Base-by-base conservation (phyloP, 495 filamentous ascomycete genomes). In the Thermochaetoides thermophila region DNA sequence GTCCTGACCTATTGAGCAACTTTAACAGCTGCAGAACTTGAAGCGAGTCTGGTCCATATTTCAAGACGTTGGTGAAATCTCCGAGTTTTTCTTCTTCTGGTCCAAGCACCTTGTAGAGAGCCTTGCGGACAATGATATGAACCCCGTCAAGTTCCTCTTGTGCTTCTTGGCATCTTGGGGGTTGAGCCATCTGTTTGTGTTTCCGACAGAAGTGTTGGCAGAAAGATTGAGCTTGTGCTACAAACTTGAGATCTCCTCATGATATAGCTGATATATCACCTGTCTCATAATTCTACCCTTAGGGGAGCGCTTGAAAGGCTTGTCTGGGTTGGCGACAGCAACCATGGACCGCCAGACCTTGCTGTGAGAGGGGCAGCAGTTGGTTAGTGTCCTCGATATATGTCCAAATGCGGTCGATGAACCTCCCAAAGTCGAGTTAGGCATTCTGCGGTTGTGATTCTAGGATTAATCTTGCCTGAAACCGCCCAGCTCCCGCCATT, bases 401-500 rank as follows among this genome's bases (percentile, higher is more conserved):
- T 8, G 37, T 29, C 50, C 50, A 53, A 6, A 48, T n/a, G 22
- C 37, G 21, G 0, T 48, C 26, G 15, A 48, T 4, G 10, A 47
- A 21, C 12, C 22, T 17, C 2, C 19, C 36, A 6, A 4, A 7
- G 17, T 23, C 27, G 1, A 25, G 7, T 0, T 11, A 18, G 8
- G 9, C 15, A 9, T 17, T 11, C 12, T 42, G 14, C 28, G 42
- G 14, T 21, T 34, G 21, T 10, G 43, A 48, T 36, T 75, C 69
- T 7, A 75, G 24, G 3, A 75, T 32, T 14, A 71, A 35, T 3
- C 52, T 56, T 2, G 64, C 43, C 14, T 63, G 58, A 39, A 65
- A 65, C 17, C 56, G 46, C 13, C 55, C 51, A 5, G 56, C 39
- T 3, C 69, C 69, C 7, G 64, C 51, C 5, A 73, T 39, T 4